phyloP scores from a whole-genome alignment of 441 rosid genomes.

The Pelargonium myrrhifolium region DNA sequence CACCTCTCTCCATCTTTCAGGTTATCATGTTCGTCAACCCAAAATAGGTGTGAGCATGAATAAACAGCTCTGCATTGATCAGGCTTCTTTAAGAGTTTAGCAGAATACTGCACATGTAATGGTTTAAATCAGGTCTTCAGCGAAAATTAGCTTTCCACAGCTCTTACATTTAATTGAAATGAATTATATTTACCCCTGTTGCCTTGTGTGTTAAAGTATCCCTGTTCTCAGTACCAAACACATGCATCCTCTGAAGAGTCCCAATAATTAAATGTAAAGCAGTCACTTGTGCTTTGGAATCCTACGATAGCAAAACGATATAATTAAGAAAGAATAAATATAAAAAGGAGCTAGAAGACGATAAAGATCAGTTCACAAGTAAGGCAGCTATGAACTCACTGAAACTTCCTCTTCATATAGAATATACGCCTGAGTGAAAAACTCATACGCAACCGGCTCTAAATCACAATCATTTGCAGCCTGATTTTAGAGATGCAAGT shows the following conservation, averaged over 20 bases:
- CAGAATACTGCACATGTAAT: constrained; percentile 72
- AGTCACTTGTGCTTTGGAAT: constrained; percentile 90
- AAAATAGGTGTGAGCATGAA: constrained; percentile 84
- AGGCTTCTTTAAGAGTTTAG: constrained; percentile 94
- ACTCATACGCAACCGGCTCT: constrained; percentile 95
- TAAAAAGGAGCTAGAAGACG: background rate
- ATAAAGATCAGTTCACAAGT: background rate
- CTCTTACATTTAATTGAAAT: constrained; percentile 11
- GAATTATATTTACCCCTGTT: constrained; percentile 62
- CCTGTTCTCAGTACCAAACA: constrained; percentile 94
- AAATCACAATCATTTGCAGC: constrained; percentile 93
- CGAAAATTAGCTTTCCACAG: constrained; percentile 10
- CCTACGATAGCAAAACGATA: constrained; percentile 39
- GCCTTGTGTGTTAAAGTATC: constrained; percentile 97
- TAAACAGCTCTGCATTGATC: constrained; percentile 98
- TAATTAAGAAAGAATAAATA: constrained; percentile 11
- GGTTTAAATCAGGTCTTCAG: constrained; percentile 21
- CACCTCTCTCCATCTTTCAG: constrained; percentile 96
- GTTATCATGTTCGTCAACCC: constrained; percentile 87
- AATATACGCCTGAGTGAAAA: constrained; percentile 97
- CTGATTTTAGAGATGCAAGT: constrained; percentile 34
- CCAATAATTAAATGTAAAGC: constrained; percentile 85
- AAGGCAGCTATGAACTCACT: constrained; percentile 44
- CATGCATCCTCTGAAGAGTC: constrained; percentile 95
- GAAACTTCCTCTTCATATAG: constrained; percentile 93